Base-by-base conservation (phyloP, 495 filamentous ascomycete species). In the Hypoxylon intermedium region DNA sequence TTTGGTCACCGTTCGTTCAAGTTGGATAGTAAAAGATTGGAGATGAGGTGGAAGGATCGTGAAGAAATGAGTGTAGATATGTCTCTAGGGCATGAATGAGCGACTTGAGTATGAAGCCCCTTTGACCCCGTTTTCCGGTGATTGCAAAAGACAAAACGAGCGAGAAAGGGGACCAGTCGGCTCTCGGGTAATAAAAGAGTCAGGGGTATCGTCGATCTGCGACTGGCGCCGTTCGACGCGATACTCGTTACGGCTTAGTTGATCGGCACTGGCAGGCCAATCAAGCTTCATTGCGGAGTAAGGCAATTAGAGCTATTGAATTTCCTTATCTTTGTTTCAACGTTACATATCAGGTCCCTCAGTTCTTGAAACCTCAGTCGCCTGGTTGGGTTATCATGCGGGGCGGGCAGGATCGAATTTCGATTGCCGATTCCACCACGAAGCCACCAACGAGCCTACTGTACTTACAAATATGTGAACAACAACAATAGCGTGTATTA, bases 61-160 rank as follows among this genome's bases (percentile, higher is more conserved):
- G 37, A 44, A 53, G 48, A 47, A 58, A 67, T 50, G 63, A 67
- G 53, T 23, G 63, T 58, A 21, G 57, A 30, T 34, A 43, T 28
- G 26, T 34, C 54, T 49, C 9, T 21, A 23, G 9, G 40, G 60
- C 47, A 54, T 50, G 12, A 58, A 58, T 42, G 62, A 65, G 31
- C 11, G 55, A 60, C 38, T 48, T 4, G 12, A 12, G 7, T 12
- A 13, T 13, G n/a, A 37, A 58, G 20, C 46, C 62, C 56, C 56
- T 60, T 65, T 24, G 31, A 55, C 16, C 60, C 38, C 18, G 12
- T 38, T 47, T 58, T 26, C 37, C 16, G 21, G 9, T 38, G 26
- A 45, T 53, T 34, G 24, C 23, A 49, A 54, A 33, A 40, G 40
- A 16, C 45, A 46, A 34, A 26, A 9, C 12, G 18, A 15, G 12